Evolutionary conservation across 2,329 filamentous ascomycete genomes (phyloP), one percentile per base, ranked within the genome.

Genomic region (Endocalyx cinctus): DNA sequence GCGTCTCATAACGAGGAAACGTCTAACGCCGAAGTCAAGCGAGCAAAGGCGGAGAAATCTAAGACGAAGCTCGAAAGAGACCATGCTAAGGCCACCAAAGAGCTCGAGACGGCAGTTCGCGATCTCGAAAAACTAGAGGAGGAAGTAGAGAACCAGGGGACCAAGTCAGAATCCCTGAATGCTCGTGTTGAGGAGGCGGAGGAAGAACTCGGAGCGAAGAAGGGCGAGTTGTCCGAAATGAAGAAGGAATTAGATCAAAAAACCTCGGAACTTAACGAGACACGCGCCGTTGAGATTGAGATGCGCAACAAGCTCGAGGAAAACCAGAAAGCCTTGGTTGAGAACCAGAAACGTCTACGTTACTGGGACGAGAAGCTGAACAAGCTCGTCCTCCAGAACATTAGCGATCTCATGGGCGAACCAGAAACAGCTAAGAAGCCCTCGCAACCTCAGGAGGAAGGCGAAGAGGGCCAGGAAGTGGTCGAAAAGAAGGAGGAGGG

Each of bases 301-400:
- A 96, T 97, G 88, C 84, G 86, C 43, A 97, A 97, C 63, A 94
- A 94, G 65, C 80, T 98, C 2, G 92, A 97, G 54, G 90, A 97
- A 55, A 92, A 90, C 58, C 85, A 95, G 46, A 98, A 98, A 64
- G 77, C 82, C 8, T 73, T 97, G 11, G 62, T 67, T 0, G 90
- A 97, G 54, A 95, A 94, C 60, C 81, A 94, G 58, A 89, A 86
- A 62, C 80, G 85, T 39, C 73, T 85, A 25, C 74, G 72, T 23
- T 87, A 95, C 65, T 97, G 89, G 88, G 70, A 88, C 34, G 87
- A 95, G 39, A 96, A 97, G 66, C 69, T 94, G 7, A 72, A 74
- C 33, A 97, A 95, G 66, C 75, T 98, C 17, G 64, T 73, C 4
- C 67, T 97, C 23, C 88, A 96, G 48, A 88, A 89, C 46, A 72